These are phyloP conservation scores for Gigaspora rosea DNA, from an alignment of 192 early-diverging fungal species.

Conservation along the genomic window DNA sequence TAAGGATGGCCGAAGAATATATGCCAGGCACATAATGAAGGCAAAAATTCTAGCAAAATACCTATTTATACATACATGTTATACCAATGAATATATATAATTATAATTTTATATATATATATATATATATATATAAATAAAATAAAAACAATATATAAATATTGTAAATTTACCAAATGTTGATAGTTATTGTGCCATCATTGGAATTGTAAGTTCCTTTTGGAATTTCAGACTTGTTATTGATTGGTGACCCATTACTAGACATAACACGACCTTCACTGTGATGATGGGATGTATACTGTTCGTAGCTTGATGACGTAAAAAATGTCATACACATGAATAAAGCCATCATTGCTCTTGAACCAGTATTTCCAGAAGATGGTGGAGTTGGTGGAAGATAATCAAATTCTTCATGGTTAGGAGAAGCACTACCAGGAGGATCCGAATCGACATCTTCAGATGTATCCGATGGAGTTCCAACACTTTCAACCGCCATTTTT, in stretches of 20 bases:
- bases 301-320: slow-evolving; percentile 31
- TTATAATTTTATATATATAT: too few relatives aligned
- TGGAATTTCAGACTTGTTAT: neutral
- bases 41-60: slow-evolving; percentile 18
- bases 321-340: slow-evolving; percentile 64
- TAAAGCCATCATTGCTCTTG: slow-evolving; percentile 59
- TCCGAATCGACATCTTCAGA: slow-evolving; percentile 14
- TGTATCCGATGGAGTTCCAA: neutral
- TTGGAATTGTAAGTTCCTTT: neutral
- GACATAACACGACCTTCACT: slow-evolving; percentile 4
- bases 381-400: slow-evolving; percentile 42
- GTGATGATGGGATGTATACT: slow-evolving; percentile 16
- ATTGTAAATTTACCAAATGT: slow-evolving; percentile 22
- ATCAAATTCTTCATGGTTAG: slow-evolving; percentile 33
- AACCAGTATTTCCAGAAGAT: slow-evolving; percentile 28
- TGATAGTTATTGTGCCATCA: slow-evolving; percentile 23
- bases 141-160: neutral
- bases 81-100: neutral
- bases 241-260: neutral
- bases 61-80: neutral
- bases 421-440: slow-evolving; percentile 29
- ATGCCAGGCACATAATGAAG: slow-evolving; percentile 26
- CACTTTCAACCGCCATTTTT: neutral
- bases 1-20: slow-evolving; percentile 27
- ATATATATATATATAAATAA: neutral